Base-by-base conservation (phyloP, 495 filamentous ascomycete genomes). In the Daldinia bambusicola region DNA sequence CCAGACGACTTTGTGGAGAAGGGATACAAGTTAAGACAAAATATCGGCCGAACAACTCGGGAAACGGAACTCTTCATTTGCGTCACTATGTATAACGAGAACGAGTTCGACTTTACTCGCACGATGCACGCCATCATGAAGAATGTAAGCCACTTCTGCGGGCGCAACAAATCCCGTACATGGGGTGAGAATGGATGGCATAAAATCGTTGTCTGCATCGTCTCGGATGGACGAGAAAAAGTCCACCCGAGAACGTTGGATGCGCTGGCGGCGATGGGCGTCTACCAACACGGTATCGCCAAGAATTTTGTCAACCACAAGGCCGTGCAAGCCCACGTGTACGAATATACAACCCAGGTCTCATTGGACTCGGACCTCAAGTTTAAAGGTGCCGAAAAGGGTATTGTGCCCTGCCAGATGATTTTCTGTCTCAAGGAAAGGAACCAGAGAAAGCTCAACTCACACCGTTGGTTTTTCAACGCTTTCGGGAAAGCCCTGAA, bases 91-190 rank as follows among this genome's bases (percentile, higher is more conserved):
- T 98, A 97, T 83, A 99, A 99, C 80, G 96, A 99, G 78, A 90
- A 98, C 77, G 96, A 99, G 79, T 91, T 95, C 70, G 88, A 91
- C 74, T 98, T 99, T 74, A 97, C 95, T 8, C 88, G 96, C 16
- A 99, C 96, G 1, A 98, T 99, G 96, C 94, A 98, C 78, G 96
- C 94, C 66, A 90, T 99, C 70, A 98, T 98, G 94, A 91, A 93
- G 73, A 99, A 99, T 74, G 96, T 99, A 76, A 89, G 89, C 48
- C 94, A 99, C 76, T 96, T 99, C 78, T 98, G 95, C 81, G 93
- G 91, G 2, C 90, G 96, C 7, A 91, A 91, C 66, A 97, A 95
- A 79, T 94, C 91, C 2, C 87, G 95, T 12, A 97, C 95, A 0
- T 99, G 96, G 96, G 96, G 96, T 26, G 96, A 97, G 71, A 88